Conservation (phyloP, 805 yeast species). For the Ogataea populi-albae region DNA sequence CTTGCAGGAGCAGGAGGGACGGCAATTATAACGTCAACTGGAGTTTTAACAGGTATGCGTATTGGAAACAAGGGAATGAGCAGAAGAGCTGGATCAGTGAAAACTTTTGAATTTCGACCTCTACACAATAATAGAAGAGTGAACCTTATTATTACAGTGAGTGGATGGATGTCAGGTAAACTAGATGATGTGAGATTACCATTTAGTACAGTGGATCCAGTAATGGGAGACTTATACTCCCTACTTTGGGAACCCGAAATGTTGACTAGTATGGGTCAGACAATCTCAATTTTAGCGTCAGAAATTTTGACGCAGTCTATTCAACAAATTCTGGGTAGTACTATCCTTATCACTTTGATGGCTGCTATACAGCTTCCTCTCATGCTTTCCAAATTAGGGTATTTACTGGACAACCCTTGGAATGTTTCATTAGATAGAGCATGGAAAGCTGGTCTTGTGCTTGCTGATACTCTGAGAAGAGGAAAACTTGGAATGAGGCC, state of each 20-base stretch:
- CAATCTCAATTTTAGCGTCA: conserved; percentile 87
- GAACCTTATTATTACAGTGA: conserved; percentile 80
- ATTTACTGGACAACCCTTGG: conserved; percentile 95
- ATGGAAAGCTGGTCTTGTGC: conserved; percentile 88
- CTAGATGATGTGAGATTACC: conserved; percentile 96
- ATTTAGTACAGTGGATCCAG: conserved; percentile 94
- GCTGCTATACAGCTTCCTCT: conserved; percentile 90
- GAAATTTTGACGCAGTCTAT: conserved; percentile 91
- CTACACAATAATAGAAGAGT: conserved; percentile 87
- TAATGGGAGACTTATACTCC: conserved; percentile 94
- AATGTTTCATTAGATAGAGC: conserved; percentile 95
- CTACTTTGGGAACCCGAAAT: conserved; percentile 97
- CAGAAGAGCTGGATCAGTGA: conserved; percentile 83
- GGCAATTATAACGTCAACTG: conserved; percentile 87
- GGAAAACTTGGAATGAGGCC: conserved; percentile 92
- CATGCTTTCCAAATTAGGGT: conserved; percentile 84
- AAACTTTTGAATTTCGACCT: conserved; percentile 92
- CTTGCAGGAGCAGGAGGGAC: conserved; percentile 97
- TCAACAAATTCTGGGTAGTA: conserved; percentile 92
- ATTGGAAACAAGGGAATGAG: conserved; percentile 86
- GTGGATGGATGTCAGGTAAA: conserved; percentile 97
- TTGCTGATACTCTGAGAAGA: conserved; percentile 86
- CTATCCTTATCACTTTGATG: conserved; percentile 85
- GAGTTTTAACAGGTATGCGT: conserved; percentile 85
- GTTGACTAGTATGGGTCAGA: conserved; percentile 94